Evolutionary conservation across 2,329 filamentous ascomycete species (phyloP).

Genomic region (Fusarium multiceps): DNA sequence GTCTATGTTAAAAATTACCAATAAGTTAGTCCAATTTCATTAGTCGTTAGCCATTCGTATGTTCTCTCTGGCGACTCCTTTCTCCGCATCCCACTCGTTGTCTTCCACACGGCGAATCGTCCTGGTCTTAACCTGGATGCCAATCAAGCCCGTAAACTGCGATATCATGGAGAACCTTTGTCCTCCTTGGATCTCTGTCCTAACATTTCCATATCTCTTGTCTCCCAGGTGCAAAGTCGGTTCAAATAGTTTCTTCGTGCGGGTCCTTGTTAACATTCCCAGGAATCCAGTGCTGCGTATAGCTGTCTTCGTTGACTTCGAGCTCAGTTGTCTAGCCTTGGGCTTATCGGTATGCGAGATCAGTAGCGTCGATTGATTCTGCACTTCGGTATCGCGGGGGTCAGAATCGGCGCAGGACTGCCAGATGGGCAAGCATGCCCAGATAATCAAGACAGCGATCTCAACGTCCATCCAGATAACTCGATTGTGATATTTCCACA

Average conservation of each 20-base stretch:
- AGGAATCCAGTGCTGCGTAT: background rate
- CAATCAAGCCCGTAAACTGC: slow-evolving; percentile 33
- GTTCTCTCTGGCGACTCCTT: slow-evolving; percentile 12
- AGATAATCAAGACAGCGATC: slow-evolving; percentile 55
- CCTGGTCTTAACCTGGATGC: slow-evolving; percentile 42
- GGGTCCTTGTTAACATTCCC: slow-evolving; percentile 8
- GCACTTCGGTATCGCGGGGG: slow-evolving; percentile 1
- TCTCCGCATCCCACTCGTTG: slow-evolving; percentile 22
- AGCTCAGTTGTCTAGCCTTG: background rate
- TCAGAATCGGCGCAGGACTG: slow-evolving; percentile 21
- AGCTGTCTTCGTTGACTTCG: background rate
- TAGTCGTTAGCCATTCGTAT: slow-evolving; percentile 9
- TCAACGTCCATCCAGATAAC: slow-evolving; percentile 59
- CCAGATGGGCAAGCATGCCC: slow-evolving; percentile 56
- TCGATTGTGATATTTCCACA: slow-evolving; percentile 56
- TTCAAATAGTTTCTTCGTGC: slow-evolving; percentile 43
- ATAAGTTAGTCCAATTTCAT: slow-evolving; percentile 8
- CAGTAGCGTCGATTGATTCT: slow-evolving; percentile 33
- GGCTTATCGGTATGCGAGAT: background rate
- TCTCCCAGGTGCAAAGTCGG: slow-evolving; percentile 47
- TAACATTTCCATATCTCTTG: slow-evolving; percentile 47
- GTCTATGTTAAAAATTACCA: slow-evolving; percentile 4
- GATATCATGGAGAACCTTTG: slow-evolving; percentile 44
- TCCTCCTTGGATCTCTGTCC: slow-evolving; percentile 47
- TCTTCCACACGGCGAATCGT: slow-evolving; percentile 33